phyloP scores from a whole-genome alignment of 2,329 filamentous ascomycete genomes.

The Elsinoe perseae region DNA sequence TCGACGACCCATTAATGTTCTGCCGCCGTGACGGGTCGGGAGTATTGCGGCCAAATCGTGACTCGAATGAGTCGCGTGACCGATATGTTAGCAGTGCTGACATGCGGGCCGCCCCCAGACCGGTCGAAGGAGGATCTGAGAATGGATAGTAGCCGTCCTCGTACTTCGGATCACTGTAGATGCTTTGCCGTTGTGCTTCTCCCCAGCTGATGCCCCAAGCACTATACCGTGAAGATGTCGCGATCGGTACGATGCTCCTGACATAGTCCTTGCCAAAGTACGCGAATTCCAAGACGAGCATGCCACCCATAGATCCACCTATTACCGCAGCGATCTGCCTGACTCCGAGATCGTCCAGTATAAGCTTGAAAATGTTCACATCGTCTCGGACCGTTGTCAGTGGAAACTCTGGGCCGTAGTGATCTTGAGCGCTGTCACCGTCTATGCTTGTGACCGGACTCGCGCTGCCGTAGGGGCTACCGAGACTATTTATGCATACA shows the following conservation, averaged over 20 bases:
- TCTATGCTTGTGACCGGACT: constrained; percentile 84
- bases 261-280: constrained; percentile 87
- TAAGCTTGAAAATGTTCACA: constrained; percentile 74
- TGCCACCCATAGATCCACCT: constrained; percentile 78
- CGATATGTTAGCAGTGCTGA: constrained; percentile 91
- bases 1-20: constrained; percentile 62
- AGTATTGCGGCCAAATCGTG: constrained; percentile 86
- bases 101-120: constrained; percentile 92
- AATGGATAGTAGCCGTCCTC: constrained; percentile 93
- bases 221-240: constrained; percentile 75
- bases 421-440: constrained; percentile 62
- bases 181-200: constrained; percentile 81
- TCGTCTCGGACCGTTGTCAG: constrained; percentile 93
- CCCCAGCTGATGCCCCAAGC: constrained; percentile 91
- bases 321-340: constrained; percentile 70
- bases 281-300: constrained; percentile 86
- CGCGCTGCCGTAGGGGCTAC: constrained; percentile 79
- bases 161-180: constrained; percentile 97
- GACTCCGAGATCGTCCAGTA: constrained; percentile 74
- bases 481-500: constrained; percentile 77
- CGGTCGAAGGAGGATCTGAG: constrained; percentile 61
- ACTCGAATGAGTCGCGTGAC: constrained; percentile 93
- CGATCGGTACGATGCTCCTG: constrained; percentile 70
- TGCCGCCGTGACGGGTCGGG: constrained; percentile 78
- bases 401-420: constrained; percentile 93